Conservation (phyloP, 768 basidiomycete genomes). For the Leccinum olivaceopallidum region DNA sequence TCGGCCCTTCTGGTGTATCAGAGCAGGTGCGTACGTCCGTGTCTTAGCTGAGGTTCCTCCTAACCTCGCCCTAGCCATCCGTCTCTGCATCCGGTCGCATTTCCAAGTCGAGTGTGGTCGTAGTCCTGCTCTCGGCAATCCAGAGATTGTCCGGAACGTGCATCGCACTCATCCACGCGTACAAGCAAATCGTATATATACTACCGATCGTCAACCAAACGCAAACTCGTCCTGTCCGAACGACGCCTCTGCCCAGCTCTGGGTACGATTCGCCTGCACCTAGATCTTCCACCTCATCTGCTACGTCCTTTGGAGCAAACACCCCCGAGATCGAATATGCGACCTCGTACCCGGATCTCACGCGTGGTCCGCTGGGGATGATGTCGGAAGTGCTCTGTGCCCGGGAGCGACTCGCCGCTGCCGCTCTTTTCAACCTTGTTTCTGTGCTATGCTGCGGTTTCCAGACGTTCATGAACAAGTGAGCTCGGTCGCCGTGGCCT, state of each 20-base stretch:
- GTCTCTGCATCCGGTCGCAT: constrained; percentile 29
- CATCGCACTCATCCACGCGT: constrained; percentile 65
- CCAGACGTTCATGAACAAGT: constrained; percentile 62
- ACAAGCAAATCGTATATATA: constrained; percentile 62
- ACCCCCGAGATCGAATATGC: constrained; percentile 7
- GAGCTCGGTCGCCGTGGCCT: constrained; percentile 9
- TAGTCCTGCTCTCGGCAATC: constrained; percentile 72
- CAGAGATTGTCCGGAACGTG: constrained; percentile 70
- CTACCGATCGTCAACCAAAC: constrained; percentile 65
- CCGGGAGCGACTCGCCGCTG: constrained; percentile 48
- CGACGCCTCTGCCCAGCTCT: neutral
- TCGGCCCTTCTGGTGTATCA: constrained; percentile 44
- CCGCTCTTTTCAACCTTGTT: constrained; percentile 45
- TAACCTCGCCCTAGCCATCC: constrained; percentile 19
- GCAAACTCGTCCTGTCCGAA: neutral
- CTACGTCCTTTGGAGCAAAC: constrained; percentile 16
- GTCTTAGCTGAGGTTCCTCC: neutral
- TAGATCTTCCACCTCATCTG: constrained; percentile 30
- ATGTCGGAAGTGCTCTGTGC: constrained; percentile 51
- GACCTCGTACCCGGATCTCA: constrained; percentile 35
- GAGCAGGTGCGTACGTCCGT: constrained; percentile 21
- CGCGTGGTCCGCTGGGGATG: constrained; percentile 44
- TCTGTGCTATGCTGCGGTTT: constrained; percentile 49
- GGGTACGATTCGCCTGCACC: constrained; percentile 8
- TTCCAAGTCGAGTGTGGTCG: constrained; percentile 56